Evolutionary conservation across 2,329 filamentous ascomycete species (phyloP).

Genomic region (Arthrobotrys megalospora): DNA sequence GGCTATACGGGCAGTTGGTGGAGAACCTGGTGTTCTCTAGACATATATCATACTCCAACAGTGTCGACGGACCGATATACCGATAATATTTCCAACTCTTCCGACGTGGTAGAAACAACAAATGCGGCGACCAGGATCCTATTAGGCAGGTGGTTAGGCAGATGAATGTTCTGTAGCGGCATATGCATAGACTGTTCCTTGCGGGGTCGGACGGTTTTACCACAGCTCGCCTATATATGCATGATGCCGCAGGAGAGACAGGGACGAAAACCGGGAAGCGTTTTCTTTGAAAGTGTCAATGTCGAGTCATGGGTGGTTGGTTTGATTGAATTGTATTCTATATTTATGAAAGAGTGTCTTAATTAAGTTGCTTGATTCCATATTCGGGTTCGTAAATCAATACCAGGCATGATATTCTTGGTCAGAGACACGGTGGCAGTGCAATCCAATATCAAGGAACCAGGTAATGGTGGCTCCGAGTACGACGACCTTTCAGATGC

Average conservation of each 20-base stretch:
- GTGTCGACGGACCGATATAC: not conserved
- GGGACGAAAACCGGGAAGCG: not conserved
- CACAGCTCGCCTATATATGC: constrained; percentile 19
- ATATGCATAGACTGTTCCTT: constrained; percentile 22
- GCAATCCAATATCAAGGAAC: too few species aligned
- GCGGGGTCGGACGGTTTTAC: constrained; percentile 6
- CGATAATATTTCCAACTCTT: not conserved
- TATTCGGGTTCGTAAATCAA: too few species aligned
- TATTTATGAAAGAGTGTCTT: too few species aligned
- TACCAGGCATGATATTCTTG: too few species aligned
- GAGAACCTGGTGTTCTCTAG: not conserved
- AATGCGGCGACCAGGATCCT: not conserved
- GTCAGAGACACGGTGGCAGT: not conserved
- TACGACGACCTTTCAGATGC: not conserved
- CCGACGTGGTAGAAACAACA: not conserved
- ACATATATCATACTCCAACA: not conserved
- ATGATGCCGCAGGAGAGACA: constrained; percentile 14
- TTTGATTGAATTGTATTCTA: too few species aligned
- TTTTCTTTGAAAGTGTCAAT: not conserved
- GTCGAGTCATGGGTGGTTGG: not conserved
- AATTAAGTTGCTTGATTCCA: too few species aligned
- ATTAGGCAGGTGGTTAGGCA: constrained; percentile 15
- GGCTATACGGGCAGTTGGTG: not conserved
- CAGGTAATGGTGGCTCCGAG: not conserved
- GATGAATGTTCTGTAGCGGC: not conserved